Percentiles rank a stretch among this genome's conserved stretches.
Evolutionary conservation across 805 yeast species (phyloP).

Genomic region (Komagataella pseudopastoris): DNA sequence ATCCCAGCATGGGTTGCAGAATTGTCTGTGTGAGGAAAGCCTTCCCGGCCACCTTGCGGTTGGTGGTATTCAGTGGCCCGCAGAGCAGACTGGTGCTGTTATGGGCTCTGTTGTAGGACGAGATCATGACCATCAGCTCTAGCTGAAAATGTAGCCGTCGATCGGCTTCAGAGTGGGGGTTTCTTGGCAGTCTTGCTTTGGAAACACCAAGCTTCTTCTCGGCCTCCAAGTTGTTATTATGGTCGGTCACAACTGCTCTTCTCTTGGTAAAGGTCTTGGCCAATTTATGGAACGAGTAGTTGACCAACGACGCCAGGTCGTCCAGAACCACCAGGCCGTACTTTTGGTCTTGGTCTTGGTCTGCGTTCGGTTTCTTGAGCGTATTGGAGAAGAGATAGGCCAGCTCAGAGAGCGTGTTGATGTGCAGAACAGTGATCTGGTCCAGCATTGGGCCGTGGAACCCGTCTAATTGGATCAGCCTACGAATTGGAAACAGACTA

Average conservation of each 20-base stretch:
- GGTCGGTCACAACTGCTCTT: neutral
- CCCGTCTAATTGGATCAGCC: slow-evolving; percentile 2
- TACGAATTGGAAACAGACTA: slow-evolving; percentile 1
- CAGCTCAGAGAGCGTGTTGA: neutral
- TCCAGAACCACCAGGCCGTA: neutral
- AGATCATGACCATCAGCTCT: neutral
- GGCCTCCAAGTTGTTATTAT: neutral
- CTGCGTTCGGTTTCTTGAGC: neutral
- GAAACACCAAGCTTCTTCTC: neutral
- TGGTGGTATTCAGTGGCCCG: neutral
- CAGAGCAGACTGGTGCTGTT: neutral
- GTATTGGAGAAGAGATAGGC: neutral
- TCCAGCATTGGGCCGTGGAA: slow-evolving; percentile 1
- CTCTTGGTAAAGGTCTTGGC: neutral
- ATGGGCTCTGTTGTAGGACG: neutral
- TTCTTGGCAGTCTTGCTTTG: neutral
- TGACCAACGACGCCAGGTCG: neutral
- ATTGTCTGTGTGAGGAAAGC: neutral
- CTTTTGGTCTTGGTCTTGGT: neutral
- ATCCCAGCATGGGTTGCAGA: neutral
- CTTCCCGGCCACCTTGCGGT: neutral
- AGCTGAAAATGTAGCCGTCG: neutral
- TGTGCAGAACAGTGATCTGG: neutral
- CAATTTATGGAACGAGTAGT: neutral
- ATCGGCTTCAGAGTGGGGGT: neutral